Evolutionary conservation across 2,329 filamentous ascomycete genomes (phyloP).

Genomic region (Cladosporium sp.): DNA sequence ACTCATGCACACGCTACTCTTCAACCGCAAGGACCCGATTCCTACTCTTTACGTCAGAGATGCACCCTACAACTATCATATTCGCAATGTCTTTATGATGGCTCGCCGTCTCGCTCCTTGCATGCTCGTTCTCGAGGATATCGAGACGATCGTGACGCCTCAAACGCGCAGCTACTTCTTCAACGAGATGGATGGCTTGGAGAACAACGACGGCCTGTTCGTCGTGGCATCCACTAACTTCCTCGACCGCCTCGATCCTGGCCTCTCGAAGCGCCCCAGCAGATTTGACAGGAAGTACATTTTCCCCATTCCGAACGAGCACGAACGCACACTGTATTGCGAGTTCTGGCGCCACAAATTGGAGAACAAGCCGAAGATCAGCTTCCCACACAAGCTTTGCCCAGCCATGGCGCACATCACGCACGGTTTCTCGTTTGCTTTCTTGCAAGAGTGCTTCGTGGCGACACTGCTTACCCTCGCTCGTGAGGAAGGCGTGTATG

Average conservation of each 20-base stretch:
- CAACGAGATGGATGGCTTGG: slow-evolving; percentile 67
- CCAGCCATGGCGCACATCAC: slow-evolving; percentile 58
- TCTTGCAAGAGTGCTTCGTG: slow-evolving; percentile 66
- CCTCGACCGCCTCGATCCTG: slow-evolving; percentile 62
- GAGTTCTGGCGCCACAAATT: slow-evolving; percentile 61
- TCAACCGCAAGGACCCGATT: slow-evolving; percentile 31
- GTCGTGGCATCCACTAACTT: slow-evolving; percentile 46
- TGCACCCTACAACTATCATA: slow-evolving; percentile 36
- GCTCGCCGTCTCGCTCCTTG: slow-evolving; percentile 62
- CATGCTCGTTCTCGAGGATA: slow-evolving; percentile 67
- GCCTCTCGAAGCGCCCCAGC: slow-evolving; percentile 57
- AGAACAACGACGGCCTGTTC: slow-evolving; percentile 65
- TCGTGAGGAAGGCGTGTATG: slow-evolving; percentile 21
- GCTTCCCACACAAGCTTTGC: slow-evolving; percentile 57
- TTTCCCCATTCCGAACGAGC: slow-evolving; percentile 48
- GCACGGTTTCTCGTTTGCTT: slow-evolving; percentile 62
- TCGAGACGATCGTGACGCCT: slow-evolving; percentile 64
- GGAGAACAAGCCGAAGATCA: slow-evolving; percentile 51
- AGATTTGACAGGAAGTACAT: slow-evolving; percentile 64
- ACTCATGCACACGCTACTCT: slow-evolving; percentile 36
- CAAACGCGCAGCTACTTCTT: slow-evolving; percentile 63
- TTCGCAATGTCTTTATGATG: slow-evolving; percentile 53
- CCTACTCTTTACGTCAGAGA: slow-evolving; percentile 39
- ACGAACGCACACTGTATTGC: slow-evolving; percentile 58
- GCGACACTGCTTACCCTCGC: slow-evolving; percentile 59